Base-by-base conservation (phyloP, 169 alveolate genomes). In the Cryptosporidium tyzzeri region DNA sequence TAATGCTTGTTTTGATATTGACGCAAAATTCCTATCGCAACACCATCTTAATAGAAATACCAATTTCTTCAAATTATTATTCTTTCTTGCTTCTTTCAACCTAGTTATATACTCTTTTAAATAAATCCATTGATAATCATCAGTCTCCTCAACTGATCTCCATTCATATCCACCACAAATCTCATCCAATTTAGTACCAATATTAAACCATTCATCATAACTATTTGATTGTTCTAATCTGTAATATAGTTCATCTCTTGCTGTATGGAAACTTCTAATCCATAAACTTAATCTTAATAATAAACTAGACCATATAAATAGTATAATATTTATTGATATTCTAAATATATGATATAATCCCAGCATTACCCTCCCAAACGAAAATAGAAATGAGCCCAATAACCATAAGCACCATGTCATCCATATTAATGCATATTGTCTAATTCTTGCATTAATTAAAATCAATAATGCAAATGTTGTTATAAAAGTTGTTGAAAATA, bases 121-220 rank as follows among this genome's bases (percentile, higher is more conserved):
- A 53, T 61, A 69, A 53, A 61, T 67, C 86, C 86, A 70, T 16
- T 85, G 85, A 70, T 85, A 85, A n/a, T 65, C 92, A 33, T 85
- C 92, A 14, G 85, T 61, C 69, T 65, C 92, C 1, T 71, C 86
- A 31, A 12, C 70, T 21, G 53, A 23, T 37, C 92, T 67, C 92
- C 92, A 85, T 31, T 85, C 71, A 48, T 65, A 39, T 23, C 75
- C 75, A 23, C 92, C 92, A 61, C 67, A 33, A 23, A 85, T 59
- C 55, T 39, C 67, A 67, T 85, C 92, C 48, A 85, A 44, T 50
- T 69, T 45, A n/a, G 37, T 69, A 3, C 86, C 85, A 18, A 85
- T 70, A 29, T 61, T 74, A 14, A 70, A 61, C 92, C 92, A 85
- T 67, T 85, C 92, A n/a, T 85, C 92, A 48, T 68, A 85, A 67